Conservation (phyloP, 2,329 filamentous ascomycete species). For the Tolypocladium album region DNA sequence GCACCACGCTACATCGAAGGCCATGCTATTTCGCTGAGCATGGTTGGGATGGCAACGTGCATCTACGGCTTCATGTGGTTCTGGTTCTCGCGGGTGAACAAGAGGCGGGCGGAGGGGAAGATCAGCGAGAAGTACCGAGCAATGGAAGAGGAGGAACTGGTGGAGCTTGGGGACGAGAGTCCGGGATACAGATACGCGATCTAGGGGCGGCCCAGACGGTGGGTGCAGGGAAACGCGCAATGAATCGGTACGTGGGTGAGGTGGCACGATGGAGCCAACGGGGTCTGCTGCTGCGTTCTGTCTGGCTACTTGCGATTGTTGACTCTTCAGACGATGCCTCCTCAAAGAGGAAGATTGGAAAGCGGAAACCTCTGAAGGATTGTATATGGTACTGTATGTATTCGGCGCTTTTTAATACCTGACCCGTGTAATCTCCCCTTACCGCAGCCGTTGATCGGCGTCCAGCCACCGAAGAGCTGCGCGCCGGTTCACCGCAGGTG, state of each 20-base stretch:
- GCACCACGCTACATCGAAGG: constrained; percentile 49
- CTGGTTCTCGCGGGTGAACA: constrained; percentile 39
- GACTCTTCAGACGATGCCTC: background rate
- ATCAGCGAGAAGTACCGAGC: constrained; percentile 25
- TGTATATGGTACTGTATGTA: background rate
- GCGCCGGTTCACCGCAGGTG: background rate
- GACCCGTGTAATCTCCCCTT: background rate
- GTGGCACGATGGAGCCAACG: too few relatives aligned
- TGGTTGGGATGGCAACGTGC: constrained; percentile 43
- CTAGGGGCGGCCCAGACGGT: constrained; percentile 5
- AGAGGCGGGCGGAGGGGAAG: constrained; percentile 26
- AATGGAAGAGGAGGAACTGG: constrained; percentile 34
- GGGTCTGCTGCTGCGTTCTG: background rate
- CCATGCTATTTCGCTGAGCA: constrained; percentile 48
- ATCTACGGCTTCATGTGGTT: constrained; percentile 45
- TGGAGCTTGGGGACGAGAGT: constrained; percentile 41
- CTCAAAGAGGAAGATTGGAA: background rate
- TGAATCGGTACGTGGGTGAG: background rate
- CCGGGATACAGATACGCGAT: constrained; percentile 36
- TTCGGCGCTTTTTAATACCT: background rate
- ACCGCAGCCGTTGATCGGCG: background rate
- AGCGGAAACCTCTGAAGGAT: background rate
- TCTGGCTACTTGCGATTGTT: background rate
- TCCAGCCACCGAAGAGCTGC: background rate
- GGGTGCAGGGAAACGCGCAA: background rate